phyloP scores from a whole-genome alignment of 1,284 basidiomycete species.

The Paramarasmius palmivorus region DNA sequence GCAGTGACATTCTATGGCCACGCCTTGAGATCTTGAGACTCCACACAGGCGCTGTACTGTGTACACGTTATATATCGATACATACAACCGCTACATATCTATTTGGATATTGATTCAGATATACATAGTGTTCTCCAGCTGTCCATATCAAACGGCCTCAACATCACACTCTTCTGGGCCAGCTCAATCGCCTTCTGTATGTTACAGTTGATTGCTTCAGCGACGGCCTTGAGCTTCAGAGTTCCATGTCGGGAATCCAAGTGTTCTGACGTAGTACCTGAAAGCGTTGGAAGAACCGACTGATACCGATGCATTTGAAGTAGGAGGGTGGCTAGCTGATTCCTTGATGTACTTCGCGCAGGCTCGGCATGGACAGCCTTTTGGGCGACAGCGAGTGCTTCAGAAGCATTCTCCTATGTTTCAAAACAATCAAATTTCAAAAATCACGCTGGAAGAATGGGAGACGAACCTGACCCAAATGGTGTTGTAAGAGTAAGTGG shows the following conservation, averaged over 20 bases:
- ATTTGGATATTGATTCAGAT: constrained; percentile 32
- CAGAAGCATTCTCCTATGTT: constrained; percentile 45
- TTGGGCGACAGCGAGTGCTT: constrained; percentile 57
- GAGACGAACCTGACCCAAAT: constrained; percentile 60
- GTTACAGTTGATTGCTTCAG: constrained; percentile 21
- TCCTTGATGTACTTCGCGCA: constrained; percentile 44
- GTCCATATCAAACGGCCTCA: constrained; percentile 59
- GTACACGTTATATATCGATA: no score
- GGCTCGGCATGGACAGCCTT: constrained; percentile 60
- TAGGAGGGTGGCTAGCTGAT: constrained; percentile 52
- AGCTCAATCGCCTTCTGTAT: constrained; percentile 35
- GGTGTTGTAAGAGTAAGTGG: constrained; percentile 66
- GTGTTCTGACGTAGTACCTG: constrained; percentile 24
- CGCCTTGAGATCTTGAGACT: no score
- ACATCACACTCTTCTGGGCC: constrained; percentile 68
- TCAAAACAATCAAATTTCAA: constrained; percentile 2
- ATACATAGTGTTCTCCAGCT: constrained; percentile 66
- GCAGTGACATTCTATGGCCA: neutral
- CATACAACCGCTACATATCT: no score
- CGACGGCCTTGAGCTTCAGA: constrained; percentile 35
- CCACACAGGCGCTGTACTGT: no score
- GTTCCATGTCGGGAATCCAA: constrained; percentile 33
- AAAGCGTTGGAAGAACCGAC: constrained; percentile 40
- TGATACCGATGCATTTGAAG: constrained; percentile 47
- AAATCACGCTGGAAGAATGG: neutral